These are phyloP conservation scores for Cryphonectria parasitica DNA, from an alignment of 2,329 filamentous ascomycete genomes.

Conservation along the genomic window DNA sequence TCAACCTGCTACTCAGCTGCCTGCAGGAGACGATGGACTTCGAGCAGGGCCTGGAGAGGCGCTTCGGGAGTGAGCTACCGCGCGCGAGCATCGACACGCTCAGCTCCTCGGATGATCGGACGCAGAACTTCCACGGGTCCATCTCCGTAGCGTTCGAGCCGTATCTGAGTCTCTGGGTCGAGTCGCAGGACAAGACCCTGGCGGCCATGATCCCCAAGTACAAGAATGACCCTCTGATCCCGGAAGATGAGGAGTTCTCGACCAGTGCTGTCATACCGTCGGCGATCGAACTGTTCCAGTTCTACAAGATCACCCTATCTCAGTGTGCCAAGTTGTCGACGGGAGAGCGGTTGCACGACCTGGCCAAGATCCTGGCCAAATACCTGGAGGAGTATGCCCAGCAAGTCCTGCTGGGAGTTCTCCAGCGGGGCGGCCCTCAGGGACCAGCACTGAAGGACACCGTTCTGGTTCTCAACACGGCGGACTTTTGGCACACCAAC, in stretches of 20 bases:
- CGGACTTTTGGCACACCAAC: conserved; percentile 95
- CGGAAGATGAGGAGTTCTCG: conserved; percentile 89
- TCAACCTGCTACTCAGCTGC: conserved; percentile 85
- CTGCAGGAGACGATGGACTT: conserved; percentile 96
- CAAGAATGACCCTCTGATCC: conserved; percentile 77
- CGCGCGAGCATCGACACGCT: conserved; percentile 89
- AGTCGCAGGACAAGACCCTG: conserved; percentile 90
- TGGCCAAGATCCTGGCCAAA: conserved; percentile 84
- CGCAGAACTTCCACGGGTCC: conserved; percentile 80
- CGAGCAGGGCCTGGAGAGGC: conserved; percentile 85
- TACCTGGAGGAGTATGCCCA: conserved; percentile 96
- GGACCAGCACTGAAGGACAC: conserved; percentile 70
- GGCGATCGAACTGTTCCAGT: conserved; percentile 95
- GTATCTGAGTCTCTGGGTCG: conserved; percentile 95
- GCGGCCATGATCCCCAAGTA: conserved; percentile 86
- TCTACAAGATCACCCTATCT: conserved; percentile 89
- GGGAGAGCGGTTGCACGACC: conserved; percentile 80
- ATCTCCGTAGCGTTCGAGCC: conserved; percentile 98
- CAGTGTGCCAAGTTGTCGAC: conserved; percentile 97
- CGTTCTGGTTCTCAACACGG: conserved; percentile 89
- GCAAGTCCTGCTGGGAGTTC: conserved; percentile 78
- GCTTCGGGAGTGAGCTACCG: conserved; percentile 71
- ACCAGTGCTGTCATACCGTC: conserved; percentile 87
- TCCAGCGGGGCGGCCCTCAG: conserved; percentile 60
- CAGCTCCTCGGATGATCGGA: conserved; percentile 74